Conservation (phyloP, 345 rosid species). For the Eucalyptus sp. region DNA sequence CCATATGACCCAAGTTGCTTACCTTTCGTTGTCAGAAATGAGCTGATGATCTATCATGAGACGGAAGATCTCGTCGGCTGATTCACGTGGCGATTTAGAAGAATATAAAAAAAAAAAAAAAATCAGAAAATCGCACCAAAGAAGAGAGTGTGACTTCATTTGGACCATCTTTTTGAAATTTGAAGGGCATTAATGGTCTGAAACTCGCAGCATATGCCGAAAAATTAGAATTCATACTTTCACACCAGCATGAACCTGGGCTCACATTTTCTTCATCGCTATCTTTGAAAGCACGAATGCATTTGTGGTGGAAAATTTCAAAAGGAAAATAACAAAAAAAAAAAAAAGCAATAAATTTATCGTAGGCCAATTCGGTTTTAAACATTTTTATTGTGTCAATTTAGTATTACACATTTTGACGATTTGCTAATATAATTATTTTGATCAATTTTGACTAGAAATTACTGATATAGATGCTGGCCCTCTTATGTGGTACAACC, state of each 20-base stretch:
- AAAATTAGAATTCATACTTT: not conserved
- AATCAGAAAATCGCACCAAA: not conserved
- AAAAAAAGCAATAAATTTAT: not conserved
- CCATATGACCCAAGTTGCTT: not conserved
- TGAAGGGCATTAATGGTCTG: not conserved
- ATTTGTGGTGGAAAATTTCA: not conserved
- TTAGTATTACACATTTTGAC: not conserved
- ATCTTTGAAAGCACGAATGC: not conserved
- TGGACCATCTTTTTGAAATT: not conserved
- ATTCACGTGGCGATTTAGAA: not conserved
- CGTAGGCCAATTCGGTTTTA: not conserved
- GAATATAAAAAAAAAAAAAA: not conserved
- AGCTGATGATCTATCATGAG: not conserved
- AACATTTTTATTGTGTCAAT: not conserved
- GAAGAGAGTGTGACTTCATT: not conserved
- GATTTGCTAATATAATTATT: not conserved
- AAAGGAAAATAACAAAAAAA: not conserved
- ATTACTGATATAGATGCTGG: accelerated
- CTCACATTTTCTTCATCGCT: not conserved
- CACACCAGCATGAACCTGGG: not conserved
- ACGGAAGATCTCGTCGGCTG: not conserved
- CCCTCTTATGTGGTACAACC: accelerated
- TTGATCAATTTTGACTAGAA: not conserved
- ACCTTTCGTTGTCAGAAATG: not conserved
- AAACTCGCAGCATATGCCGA: not conserved